Conservation (phyloP, 2,329 filamentous ascomycete species). For the Alternaria sp. region DNA sequence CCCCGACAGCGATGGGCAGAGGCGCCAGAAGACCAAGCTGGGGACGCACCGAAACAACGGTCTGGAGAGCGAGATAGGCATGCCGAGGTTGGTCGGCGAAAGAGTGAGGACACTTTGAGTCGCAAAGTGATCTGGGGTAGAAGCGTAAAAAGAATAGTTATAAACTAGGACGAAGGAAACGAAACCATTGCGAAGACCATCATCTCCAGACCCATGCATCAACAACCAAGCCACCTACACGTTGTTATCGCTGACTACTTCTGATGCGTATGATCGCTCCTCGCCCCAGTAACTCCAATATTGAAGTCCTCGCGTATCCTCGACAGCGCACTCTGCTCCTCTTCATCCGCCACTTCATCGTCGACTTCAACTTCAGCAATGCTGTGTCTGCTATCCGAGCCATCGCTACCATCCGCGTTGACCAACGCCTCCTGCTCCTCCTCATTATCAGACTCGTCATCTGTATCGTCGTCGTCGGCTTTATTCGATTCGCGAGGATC, state of each 20-base stretch:
- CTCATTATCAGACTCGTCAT: conserved; percentile 20
- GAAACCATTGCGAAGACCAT: neutral
- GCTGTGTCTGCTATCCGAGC: neutral
- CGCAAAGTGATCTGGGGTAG: too few relatives aligned
- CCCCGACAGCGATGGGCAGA: too few relatives aligned
- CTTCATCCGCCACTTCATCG: conserved; percentile 15
- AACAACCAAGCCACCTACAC: neutral
- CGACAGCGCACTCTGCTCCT: conserved; percentile 17
- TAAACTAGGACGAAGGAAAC: neutral
- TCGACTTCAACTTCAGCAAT: conserved; percentile 1
- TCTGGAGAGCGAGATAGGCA: too few relatives aligned
- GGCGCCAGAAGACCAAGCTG: too few relatives aligned
- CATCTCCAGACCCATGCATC: neutral
- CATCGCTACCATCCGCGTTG: neutral
- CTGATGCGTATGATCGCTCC: neutral
- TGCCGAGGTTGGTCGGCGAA: too few relatives aligned
- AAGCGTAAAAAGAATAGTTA: neutral
- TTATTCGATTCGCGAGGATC: conserved; percentile 36
- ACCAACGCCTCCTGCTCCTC: neutral
- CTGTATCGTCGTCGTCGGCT: conserved; percentile 36
- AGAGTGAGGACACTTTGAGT: too few relatives aligned
- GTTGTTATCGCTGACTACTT: neutral
- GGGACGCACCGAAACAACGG: too few relatives aligned
- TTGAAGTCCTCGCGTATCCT: conserved; percentile 21
- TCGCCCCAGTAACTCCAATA: conserved; percentile 12